Evolutionary conservation across 441 rosid species (phyloP).

Genomic region (Dalechampia spathulata): DNA sequence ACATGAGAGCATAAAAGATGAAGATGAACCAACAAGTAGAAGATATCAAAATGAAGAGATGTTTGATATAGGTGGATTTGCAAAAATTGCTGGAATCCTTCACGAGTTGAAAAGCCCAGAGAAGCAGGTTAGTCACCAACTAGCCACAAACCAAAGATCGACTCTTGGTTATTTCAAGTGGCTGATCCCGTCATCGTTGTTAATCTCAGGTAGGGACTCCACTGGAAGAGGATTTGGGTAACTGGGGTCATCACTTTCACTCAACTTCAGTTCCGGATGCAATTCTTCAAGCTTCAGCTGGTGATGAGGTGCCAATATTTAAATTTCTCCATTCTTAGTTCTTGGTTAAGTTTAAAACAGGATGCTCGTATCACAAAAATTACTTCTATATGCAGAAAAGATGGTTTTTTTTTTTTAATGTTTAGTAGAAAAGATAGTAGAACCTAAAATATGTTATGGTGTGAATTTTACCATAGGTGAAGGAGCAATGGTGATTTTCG

Average conservation of each 20-base stretch:
- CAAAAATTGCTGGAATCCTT: conserved; percentile 64
- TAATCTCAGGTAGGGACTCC: conserved; percentile 75
- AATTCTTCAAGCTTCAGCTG: conserved; percentile 85
- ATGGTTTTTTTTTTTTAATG: too few species aligned
- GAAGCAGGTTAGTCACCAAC: conserved; percentile 58
- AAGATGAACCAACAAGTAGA: conserved; percentile 20
- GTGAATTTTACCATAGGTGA: too few species aligned
- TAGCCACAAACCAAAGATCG: conserved; percentile 1
- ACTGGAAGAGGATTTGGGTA: conserved; percentile 77
- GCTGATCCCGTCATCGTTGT: too few species aligned
- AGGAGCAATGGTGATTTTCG: too few species aligned
- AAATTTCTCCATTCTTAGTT: not conserved
- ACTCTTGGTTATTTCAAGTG: conserved; percentile 2
- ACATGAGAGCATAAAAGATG: conserved; percentile 26
- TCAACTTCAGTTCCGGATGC: conserved; percentile 74
- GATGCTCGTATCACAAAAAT: too few species aligned
- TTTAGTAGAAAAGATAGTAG: too few species aligned
- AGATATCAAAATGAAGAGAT: conserved; percentile 28
- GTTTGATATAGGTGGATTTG: conserved; percentile 87
- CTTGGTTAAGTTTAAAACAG: not conserved
- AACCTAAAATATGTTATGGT: too few species aligned
- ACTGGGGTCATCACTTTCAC: conserved; percentile 91
- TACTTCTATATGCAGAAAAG: not conserved
- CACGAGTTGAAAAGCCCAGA: conserved; percentile 65
- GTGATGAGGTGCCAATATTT: conserved; percentile 59